Conservation (phyloP, 129 eudicot genomes). For the Flaveria ramosissima region DNA sequence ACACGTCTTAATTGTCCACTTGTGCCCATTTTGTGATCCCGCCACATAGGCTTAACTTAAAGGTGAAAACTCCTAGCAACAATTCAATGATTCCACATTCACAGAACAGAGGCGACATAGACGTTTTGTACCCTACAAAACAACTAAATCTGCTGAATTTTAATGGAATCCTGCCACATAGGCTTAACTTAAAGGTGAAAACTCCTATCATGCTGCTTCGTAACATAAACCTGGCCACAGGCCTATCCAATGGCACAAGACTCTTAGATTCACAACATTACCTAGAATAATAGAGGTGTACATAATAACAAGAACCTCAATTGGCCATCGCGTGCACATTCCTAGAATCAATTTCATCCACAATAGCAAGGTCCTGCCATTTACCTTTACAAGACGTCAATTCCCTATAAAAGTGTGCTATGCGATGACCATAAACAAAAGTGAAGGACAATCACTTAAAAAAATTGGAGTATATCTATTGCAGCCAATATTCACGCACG, state of each 20-base stretch:
- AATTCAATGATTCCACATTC: neutral
- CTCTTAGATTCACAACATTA: neutral
- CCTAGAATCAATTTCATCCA: neutral
- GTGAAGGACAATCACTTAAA: too few relatives aligned
- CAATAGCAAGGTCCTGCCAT: neutral
- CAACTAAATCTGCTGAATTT: neutral
- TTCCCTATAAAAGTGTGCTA: too few relatives aligned
- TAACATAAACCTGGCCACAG: neutral
- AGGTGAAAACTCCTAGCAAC: neutral
- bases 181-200: neutral
- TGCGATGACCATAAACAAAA: too few relatives aligned
- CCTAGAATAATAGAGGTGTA: neutral
- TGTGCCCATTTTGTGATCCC: too few relatives aligned
- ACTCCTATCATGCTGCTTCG: neutral
- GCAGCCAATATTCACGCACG: too few relatives aligned
- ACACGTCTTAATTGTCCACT: too few relatives aligned
- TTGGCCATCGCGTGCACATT: neutral
- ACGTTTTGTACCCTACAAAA: neutral
- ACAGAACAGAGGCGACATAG: neutral
- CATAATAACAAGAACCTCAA: neutral
- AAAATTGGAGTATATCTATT: too few relatives aligned
- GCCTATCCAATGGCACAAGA: constrained; percentile 6
- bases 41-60: too few relatives aligned
- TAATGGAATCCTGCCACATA: neutral
- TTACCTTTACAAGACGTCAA: neutral